Percentiles rank a stretch among this genome's conserved stretches.
Conservation (phyloP, 148 eudicot species). For the Arctostaphylos glauca region DNA sequence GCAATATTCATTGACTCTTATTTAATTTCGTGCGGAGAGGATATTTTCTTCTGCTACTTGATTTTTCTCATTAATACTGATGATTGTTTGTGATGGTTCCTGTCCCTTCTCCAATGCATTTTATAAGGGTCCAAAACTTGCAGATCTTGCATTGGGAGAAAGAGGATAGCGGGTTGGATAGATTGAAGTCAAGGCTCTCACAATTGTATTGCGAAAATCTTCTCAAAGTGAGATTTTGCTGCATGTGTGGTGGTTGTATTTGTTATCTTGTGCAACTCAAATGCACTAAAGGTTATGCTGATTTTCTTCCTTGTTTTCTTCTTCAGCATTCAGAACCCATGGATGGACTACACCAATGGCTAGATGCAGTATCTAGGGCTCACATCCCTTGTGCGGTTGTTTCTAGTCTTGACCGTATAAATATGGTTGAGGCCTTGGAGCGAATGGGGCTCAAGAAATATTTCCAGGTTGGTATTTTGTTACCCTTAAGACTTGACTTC, state of each 20-base stretch:
- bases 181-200: constrained; percentile 68
- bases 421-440: constrained; percentile 66
- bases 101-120: neutral
- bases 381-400: constrained; percentile 95
- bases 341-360: constrained; percentile 87
- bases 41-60: neutral
- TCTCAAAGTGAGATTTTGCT: constrained; percentile 45
- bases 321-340: constrained; percentile 73
- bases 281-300: constrained; percentile 1
- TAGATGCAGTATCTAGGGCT: constrained; percentile 80
- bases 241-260: neutral
- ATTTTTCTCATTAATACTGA: neutral
- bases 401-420: constrained; percentile 75
- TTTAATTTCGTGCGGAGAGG: neutral
- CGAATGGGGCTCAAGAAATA: constrained; percentile 77
- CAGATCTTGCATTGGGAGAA: constrained; percentile 72
- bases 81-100: neutral
- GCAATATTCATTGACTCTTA: neutral
- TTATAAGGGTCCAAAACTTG: constrained; percentile 15
- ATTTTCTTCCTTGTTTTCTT: constrained; percentile 3
- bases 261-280: neutral
- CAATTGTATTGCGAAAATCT: constrained; percentile 72
- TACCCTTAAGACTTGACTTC: neutral
- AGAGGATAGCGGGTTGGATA: constrained; percentile 47
- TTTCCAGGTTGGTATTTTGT: constrained; percentile 59